Evolutionary conservation across 768 basidiomycete genomes (phyloP), one percentile per base, ranked within the genome.

Genomic region (Calvatia gigantea): DNA sequence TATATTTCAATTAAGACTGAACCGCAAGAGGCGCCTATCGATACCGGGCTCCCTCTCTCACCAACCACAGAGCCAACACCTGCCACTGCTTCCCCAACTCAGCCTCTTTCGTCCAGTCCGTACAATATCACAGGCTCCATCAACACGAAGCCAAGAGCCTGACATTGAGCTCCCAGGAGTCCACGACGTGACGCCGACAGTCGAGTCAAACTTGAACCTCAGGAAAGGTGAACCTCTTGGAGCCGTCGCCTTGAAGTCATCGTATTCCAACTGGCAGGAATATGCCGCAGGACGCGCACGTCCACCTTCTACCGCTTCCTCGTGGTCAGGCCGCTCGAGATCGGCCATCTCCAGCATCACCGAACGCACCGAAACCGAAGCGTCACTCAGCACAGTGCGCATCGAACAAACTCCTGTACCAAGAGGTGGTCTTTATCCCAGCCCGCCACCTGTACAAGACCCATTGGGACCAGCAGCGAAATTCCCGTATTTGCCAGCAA

Each of bases 391-490:
- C 9, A 46, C 61, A 28, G 25, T 48, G 37, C 47, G 49, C 19
- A 27, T 46, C 12, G 47, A 54, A 28, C 39, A 52, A 17, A 49
- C 45, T 3, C 52, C 51, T 14, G 50, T 45, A 12, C 51, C 59
- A 8, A 33, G 53, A 8, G 54, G 50, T 62, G 31, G 47, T 21
- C 67, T 68, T 31, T 70, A 70, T 51, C 73, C 70, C 8, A 69
- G 72, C 3, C 75, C 78, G 2, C 77, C 78, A 12, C 77, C 78
- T 5, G 60, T 61, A 3, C 64, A 70, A 8, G 70, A 78, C 37
- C 78, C 73, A 12, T 69, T 81, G 3, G 82, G 82, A 0, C 83
- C 87, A 2, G 74, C 80, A 25, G 76, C 76, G 0, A 70, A 66
- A 41, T 64, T 60, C 29, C 84, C 85, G 2, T 84, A 80, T 62